Evolutionary conservation across 2,329 filamentous ascomycete genomes (phyloP).

Genomic region (Stagonosporopsis vannaccii): DNA sequence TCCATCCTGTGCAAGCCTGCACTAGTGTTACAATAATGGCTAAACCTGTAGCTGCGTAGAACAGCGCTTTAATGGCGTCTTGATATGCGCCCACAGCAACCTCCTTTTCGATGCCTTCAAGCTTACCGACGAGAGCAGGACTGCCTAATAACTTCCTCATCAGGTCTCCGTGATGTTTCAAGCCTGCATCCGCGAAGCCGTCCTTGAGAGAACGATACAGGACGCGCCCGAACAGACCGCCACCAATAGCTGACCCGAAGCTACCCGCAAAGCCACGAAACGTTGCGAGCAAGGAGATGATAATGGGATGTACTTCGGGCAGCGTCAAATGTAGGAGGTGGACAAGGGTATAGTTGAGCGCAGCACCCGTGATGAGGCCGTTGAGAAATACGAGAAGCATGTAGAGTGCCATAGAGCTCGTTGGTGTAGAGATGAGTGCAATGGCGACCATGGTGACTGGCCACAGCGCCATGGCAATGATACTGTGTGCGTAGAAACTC

Average conservation of each 20-base stretch:
- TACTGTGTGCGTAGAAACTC: conserved; percentile 72
- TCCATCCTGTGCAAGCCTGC: conserved; percentile 68
- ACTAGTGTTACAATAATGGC: conserved; percentile 58
- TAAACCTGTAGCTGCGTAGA: conserved; percentile 60
- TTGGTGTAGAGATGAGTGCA: conserved; percentile 62
- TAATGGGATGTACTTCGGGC: conserved; percentile 73
- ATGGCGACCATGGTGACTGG: conserved; percentile 65
- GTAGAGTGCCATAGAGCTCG: conserved; percentile 62
- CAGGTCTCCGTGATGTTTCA: conserved; percentile 53
- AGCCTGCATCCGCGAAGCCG: conserved; percentile 61
- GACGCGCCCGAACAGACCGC: conserved; percentile 74
- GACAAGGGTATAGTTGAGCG: conserved; percentile 81
- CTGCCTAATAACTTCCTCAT: conserved; percentile 65
- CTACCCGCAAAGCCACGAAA: conserved; percentile 83
- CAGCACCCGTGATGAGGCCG: conserved; percentile 74
- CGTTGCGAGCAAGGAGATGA: conserved; percentile 77
- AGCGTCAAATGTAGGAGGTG: conserved; percentile 77
- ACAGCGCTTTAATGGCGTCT: conserved; percentile 61
- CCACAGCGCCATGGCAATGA: conserved; percentile 70
- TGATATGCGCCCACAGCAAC: conserved; percentile 64
- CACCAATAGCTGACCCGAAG: conserved; percentile 81
- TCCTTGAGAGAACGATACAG: conserved; percentile 63
- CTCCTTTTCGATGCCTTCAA: conserved; percentile 59
- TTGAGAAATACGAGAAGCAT: conserved; percentile 71
- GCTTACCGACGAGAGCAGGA: conserved; percentile 60